These are phyloP conservation scores for Neltuma alba DNA, from an alignment of 306 rosid genomes.

Conservation along the genomic window DNA sequence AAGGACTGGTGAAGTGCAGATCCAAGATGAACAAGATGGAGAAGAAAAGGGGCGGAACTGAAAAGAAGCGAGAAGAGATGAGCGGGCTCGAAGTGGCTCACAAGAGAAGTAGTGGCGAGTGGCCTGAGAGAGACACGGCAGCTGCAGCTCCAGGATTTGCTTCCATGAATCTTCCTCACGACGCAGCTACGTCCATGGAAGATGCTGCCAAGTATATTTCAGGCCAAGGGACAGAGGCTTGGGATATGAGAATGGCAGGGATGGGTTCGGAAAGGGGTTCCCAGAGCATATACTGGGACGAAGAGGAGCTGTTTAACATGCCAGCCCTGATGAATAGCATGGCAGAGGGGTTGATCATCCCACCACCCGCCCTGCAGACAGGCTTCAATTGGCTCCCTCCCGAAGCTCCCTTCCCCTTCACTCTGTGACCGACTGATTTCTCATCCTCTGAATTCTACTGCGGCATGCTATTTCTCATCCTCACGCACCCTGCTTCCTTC, in stretches of 20 bases:
- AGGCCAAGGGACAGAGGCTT: not conserved
- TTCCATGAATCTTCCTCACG: not conserved
- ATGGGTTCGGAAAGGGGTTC: not conserved
- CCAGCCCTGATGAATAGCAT: constrained; percentile 42
- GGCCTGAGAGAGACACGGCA: constrained; percentile 66
- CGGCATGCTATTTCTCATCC: no score
- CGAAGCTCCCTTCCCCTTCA: constrained; percentile 36
- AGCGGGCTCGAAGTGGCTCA: not conserved
- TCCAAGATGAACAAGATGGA: not conserved
- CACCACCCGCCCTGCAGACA: constrained; percentile 46
- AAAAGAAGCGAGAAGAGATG: constrained; percentile 57
- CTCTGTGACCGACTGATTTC: constrained; percentile 13
- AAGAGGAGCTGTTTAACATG: constrained; percentile 47
- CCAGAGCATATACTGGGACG: constrained; percentile 40
- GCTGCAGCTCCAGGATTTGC: constrained; percentile 8
- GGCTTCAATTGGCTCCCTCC: constrained; percentile 48
- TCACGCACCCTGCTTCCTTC: no score
- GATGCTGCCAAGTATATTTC: constrained; percentile 27
- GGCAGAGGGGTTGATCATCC: constrained; percentile 50
- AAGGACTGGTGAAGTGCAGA: not conserved
- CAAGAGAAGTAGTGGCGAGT: constrained; percentile 48
- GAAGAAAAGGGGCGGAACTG: constrained; percentile 56
- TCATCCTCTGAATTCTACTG: no score
- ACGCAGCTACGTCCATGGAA: not conserved
- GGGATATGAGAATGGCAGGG: not conserved